These are phyloP conservation scores for Setaria italica DNA, from an alignment of 202 grass and related monocot genomes.

Conservation along the genomic window DNA sequence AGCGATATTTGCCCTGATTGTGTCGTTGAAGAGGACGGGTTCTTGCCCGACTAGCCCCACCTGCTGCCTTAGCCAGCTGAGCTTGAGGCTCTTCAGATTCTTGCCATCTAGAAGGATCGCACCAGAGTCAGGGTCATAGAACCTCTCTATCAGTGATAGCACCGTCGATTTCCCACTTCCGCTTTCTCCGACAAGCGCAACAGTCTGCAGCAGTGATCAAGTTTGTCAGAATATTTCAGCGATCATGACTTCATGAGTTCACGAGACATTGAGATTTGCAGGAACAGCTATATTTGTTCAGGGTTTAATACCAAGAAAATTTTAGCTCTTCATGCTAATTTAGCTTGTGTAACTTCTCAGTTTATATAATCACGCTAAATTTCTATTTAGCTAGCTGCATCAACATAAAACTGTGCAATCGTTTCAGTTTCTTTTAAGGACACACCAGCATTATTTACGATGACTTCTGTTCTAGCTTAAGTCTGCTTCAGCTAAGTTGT, in stretches of 20 bases:
- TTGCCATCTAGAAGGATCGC: slow-evolving; percentile 64
- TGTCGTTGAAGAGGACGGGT: slow-evolving; percentile 76
- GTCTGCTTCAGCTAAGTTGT: background rate
- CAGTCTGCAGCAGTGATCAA: slow-evolving; percentile 49
- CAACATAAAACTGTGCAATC: background rate
- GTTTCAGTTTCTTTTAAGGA: background rate
- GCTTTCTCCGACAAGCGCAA: slow-evolving; percentile 76
- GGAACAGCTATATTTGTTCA: background rate
- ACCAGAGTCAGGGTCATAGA: slow-evolving; percentile 78
- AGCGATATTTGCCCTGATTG: slow-evolving; percentile 72
- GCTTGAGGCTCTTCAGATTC: slow-evolving; percentile 59
- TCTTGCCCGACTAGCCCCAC: slow-evolving; percentile 88
- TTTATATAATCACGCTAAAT: too few species aligned
- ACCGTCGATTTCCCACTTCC: slow-evolving; percentile 90
- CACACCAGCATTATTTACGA: background rate
- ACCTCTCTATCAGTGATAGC: slow-evolving; percentile 79
- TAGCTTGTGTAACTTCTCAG: background rate
- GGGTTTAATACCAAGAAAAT: background rate
- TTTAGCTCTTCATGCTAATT: background rate
- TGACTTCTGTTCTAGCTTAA: background rate
- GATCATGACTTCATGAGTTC: background rate
- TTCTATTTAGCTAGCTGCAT: background rate
- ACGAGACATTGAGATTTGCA: background rate
- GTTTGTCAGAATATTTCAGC: background rate
- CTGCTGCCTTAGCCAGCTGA: slow-evolving; percentile 80